These are phyloP conservation scores for Pythium grandisporangium DNA, from an alignment of 352 stramenopile species.

Conservation along the genomic window DNA sequence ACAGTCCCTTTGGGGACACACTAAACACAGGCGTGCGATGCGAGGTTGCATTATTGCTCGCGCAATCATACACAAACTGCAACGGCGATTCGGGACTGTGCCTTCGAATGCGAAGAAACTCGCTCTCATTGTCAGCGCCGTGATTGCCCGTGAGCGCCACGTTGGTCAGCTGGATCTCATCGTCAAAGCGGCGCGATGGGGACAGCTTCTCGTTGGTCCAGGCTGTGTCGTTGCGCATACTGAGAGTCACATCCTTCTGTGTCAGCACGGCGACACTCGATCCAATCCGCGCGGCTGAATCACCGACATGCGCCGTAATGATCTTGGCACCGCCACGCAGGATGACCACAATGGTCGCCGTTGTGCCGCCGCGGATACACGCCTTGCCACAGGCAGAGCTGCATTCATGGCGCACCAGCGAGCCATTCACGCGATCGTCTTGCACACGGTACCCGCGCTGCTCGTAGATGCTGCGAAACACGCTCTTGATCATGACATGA, in stretches of 20 bases:
- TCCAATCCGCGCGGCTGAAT: slow-evolving; percentile 50
- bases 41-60: slow-evolving; percentile 11
- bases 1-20: slow-evolving; percentile 17
- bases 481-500: slow-evolving; percentile 49
- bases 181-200: slow-evolving; percentile 4
- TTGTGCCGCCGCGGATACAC: slow-evolving; percentile 87
- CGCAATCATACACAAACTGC: slow-evolving; percentile 87
- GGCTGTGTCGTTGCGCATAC: background rate
- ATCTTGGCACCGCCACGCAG: slow-evolving; percentile 58
- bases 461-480: slow-evolving; percentile 58
- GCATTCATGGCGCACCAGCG: slow-evolving; percentile 41
- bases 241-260: slow-evolving; percentile 7
- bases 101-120: slow-evolving; percentile 60
- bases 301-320: slow-evolving; percentile 77
- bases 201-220: background rate
- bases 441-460: slow-evolving; percentile 40
- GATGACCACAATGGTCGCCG: slow-evolving; percentile 74
- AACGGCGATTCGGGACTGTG: slow-evolving; percentile 28
- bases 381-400: slow-evolving; percentile 19
- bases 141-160: slow-evolving; percentile 80
- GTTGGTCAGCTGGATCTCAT: slow-evolving; percentile 11
- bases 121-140: slow-evolving; percentile 57
- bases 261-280: slow-evolving; percentile 13
- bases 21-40: slow-evolving; percentile 28
- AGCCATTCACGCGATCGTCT: slow-evolving; percentile 45